Conservation (phyloP, 352 stramenopile species). For the Globisporangium rhizosaccharum region DNA sequence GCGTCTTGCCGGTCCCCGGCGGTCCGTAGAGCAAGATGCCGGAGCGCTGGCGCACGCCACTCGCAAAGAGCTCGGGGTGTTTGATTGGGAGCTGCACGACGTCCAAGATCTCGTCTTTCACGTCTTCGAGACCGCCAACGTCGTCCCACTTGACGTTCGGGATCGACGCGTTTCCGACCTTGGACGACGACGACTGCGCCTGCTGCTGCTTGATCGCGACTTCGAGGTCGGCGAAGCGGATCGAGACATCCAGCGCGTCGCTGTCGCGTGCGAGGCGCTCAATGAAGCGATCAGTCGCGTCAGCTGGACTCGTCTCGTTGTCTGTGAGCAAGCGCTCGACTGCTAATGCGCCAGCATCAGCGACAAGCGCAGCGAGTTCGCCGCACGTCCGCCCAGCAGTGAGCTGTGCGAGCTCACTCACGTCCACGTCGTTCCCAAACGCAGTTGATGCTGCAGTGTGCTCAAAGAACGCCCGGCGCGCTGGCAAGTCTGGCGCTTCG, state of each 20-base stretch:
- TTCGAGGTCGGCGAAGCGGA: slow-evolving; percentile 44
- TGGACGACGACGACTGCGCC: slow-evolving; percentile 55
- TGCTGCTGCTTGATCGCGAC: slow-evolving; percentile 59
- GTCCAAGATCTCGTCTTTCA: slow-evolving; percentile 96
- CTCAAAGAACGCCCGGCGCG: slow-evolving; percentile 50
- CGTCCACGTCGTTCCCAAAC: slow-evolving; percentile 42
- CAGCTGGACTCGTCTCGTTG: neutral
- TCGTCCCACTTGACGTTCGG: slow-evolving; percentile 98
- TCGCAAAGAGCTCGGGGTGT: slow-evolving; percentile 78
- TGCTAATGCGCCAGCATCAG: slow-evolving; percentile 45
- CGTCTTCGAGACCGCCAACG: slow-evolving; percentile 97
- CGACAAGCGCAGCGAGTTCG: slow-evolving; percentile 61
- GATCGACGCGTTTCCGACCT: slow-evolving; percentile 64
- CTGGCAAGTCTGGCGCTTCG: slow-evolving; percentile 48
- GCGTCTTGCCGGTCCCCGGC: slow-evolving; percentile 91
- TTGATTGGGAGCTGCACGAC: slow-evolving; percentile 83
- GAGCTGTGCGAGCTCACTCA: slow-evolving; percentile 54
- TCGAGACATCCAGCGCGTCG: slow-evolving; percentile 22
- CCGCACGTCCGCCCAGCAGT: slow-evolving; percentile 73
- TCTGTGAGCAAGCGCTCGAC: slow-evolving; percentile 39
- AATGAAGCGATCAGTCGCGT: slow-evolving; percentile 1
- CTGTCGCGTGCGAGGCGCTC: slow-evolving; percentile 12
- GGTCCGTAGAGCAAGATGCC: slow-evolving; percentile 81
- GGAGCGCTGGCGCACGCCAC: slow-evolving; percentile 68
- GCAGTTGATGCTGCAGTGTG: slow-evolving; percentile 29